phyloP scores from a whole-genome alignment of 2,329 filamentous ascomycete genomes.

The Pseudonectria buxi region DNA sequence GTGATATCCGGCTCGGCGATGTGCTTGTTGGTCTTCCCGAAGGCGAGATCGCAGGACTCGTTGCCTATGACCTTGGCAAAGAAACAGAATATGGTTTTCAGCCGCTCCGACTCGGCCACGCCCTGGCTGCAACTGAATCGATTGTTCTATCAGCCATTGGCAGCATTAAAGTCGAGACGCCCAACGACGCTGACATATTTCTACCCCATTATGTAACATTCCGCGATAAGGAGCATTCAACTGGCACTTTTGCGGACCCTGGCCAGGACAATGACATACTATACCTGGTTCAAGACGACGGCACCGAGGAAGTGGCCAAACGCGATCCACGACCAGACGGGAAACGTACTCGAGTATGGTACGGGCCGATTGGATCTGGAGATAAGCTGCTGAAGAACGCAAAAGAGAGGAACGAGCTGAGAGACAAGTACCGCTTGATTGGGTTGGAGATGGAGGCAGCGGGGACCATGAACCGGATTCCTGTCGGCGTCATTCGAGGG shows the following conservation, averaged over 20 bases:
- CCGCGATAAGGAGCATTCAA: slow-evolving; percentile 13
- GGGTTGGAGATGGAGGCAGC: slow-evolving; percentile 29
- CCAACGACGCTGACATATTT: slow-evolving; percentile 16
- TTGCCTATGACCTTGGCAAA: slow-evolving; percentile 30
- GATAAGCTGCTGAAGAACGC: slow-evolving; percentile 26
- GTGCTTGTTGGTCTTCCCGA: slow-evolving; percentile 25
- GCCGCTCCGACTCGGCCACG: slow-evolving; percentile 17
- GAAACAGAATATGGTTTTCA: slow-evolving; percentile 23
- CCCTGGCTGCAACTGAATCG: slow-evolving; percentile 21
- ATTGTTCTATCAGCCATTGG: slow-evolving; percentile 29
- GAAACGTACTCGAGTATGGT: slow-evolving; percentile 26
- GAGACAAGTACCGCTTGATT: slow-evolving; percentile 23
- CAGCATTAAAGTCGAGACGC: slow-evolving; percentile 21
- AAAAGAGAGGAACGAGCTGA: slow-evolving; percentile 14
- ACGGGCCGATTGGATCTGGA: slow-evolving; percentile 26
- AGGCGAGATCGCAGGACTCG: slow-evolving; percentile 17
- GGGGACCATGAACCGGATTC: slow-evolving; percentile 26
- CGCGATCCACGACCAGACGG: slow-evolving; percentile 11
- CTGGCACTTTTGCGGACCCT: slow-evolving; percentile 24
- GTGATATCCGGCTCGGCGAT: slow-evolving; percentile 33
- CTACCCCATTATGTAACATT: slow-evolving; percentile 18
- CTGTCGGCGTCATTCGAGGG: slow-evolving; percentile 25
- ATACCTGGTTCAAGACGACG: slow-evolving; percentile 8
- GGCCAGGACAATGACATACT: slow-evolving; percentile 24
- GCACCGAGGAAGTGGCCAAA: slow-evolving; percentile 1